These are phyloP conservation scores for Ramularia collo-cygni DNA, from an alignment of 2,329 filamentous ascomycete genomes.

Conservation along the genomic window DNA sequence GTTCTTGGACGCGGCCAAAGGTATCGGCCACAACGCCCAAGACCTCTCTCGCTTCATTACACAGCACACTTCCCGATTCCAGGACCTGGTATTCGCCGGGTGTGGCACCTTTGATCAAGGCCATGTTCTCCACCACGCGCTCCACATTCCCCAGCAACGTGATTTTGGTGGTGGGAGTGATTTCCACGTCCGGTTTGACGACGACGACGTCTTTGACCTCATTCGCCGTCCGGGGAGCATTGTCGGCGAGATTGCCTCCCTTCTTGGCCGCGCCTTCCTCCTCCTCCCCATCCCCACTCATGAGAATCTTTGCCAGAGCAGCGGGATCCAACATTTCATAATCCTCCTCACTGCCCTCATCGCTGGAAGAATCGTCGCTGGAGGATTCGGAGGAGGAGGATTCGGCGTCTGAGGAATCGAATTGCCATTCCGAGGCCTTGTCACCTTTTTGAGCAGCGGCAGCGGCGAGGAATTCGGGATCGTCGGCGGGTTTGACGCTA, in stretches of 20 bases:
- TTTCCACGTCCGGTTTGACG: slow-evolving; percentile 65
- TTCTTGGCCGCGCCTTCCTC: slow-evolving; percentile 65
- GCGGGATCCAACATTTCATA: slow-evolving; percentile 72
- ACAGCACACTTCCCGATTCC: slow-evolving; percentile 77
- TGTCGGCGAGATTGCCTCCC: slow-evolving; percentile 33
- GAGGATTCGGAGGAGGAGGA: slow-evolving; percentile 49
- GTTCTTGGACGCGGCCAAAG: slow-evolving; percentile 76
- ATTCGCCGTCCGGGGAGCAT: slow-evolving; percentile 69
- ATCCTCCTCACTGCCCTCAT: slow-evolving; percentile 53
- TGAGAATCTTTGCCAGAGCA: slow-evolving; percentile 76
- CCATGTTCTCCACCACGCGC: slow-evolving; percentile 68
- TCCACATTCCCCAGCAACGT: slow-evolving; percentile 69
- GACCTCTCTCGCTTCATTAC: slow-evolving; percentile 65
- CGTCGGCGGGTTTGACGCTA: slow-evolving; percentile 24
- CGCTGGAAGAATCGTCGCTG: slow-evolving; percentile 30
- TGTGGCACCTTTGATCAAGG: slow-evolving; percentile 70
- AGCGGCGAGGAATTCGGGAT: slow-evolving; percentile 39
- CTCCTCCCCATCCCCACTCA: slow-evolving; percentile 72
- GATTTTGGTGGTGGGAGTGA: slow-evolving; percentile 71
- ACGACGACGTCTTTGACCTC: slow-evolving; percentile 51
- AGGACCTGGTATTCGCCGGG: slow-evolving; percentile 80
- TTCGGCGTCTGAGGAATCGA: slow-evolving; percentile 55
- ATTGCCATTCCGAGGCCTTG: slow-evolving; percentile 72
- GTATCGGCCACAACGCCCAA: slow-evolving; percentile 77
- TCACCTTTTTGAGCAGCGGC: slow-evolving; percentile 42